Base-by-base conservation (phyloP, 169 alveolate genomes). In the Eimeria sp. region DNA sequence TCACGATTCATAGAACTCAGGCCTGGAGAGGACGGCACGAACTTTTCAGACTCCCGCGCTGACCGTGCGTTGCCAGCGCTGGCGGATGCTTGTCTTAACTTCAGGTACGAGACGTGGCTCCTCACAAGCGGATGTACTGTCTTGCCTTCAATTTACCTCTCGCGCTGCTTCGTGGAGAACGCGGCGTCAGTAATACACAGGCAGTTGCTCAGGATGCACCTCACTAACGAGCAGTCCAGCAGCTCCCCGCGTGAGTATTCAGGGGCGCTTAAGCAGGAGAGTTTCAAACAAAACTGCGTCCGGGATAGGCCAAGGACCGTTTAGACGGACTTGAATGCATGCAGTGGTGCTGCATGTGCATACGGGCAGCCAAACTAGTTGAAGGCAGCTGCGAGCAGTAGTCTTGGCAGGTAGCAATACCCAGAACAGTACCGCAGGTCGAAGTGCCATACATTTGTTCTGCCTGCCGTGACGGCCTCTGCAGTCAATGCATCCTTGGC, bases 31-130 rank as follows among this genome's bases (percentile, higher is more conserved):
- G 54, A 71, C 25, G 11, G 54, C 80, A 10, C 54, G 4, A 62
- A 25, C 71, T 16, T 23, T 16, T 1, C 71, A 71, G 80, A 27
- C 8, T 27, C 46, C 30, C 23, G 66, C 46, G 87, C 66, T 37
- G 46, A 43, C 52, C 54, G 13, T 71, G 80, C 54, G 25, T 13
- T 6, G 30, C 80, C n/a, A 77, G 46, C 87, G 20, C 20, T 77
- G 33, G 64, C 87, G 6, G 14, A n/a, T 49, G 23, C 18, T 27
- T 77, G 87, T 33, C 40, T 52, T 77, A 20, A 27, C 66, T 62
- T 77, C 95, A 95, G 95, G 97, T 95, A 25, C 74, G 97, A 18
- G 96, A 90, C 58, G 97, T 95, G 40, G 97, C 97, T 2, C 97
- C 97, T 4, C 78, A 90, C 88, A 95, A 95, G 68, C 93, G 96